Evolutionary conservation across 1,139 yeast species (phyloP), one percentile per base, ranked within the genome.

Genomic region (Blastobotrys persicus): DNA sequence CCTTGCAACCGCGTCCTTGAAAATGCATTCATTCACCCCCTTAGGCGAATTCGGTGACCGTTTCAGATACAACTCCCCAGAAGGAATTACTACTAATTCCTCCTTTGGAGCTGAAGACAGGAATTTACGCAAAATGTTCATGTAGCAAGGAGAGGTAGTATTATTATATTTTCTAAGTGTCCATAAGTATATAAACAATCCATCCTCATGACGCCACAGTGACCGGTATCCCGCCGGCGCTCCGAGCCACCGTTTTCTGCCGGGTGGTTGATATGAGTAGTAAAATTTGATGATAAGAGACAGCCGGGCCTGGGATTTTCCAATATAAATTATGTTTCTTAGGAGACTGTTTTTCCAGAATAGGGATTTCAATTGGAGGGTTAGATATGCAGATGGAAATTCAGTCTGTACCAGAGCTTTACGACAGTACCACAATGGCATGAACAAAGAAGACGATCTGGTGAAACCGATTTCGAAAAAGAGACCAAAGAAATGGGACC

Each of bases 11-110:
- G 96, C 92, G 59, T 88, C 96, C 55, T 81, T 85, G 65, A 65
- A 72, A 39, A 92, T 75, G 65, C 96, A 89, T 66, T 92, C 97
- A 40, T 83, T 74, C 26, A 83, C 89, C 2, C 96, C 92, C 64
- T 88, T 88, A 12, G 96, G 96, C 5, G 95, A 85, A 13, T 75
- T 76, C 6, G 88, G 87, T 3, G 86, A 76, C 45, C 98, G 74
- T 23, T 86, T 76, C 44, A 91, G 73, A 62, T 76, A 86, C 48
- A 92, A 75, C 66, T 83, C 85, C 5, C 98, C 98, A 1, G 85
- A 78, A 1, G 96, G 88, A 45, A 92, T 76, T 62, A 79, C 76
- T 12, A 83, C 81, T 42, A 88, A 70, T 57, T 85, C 95, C 60
- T 83, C 88, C 42, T 81, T 78, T 38, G 83, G 72, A 14, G 77